Base-by-base conservation (phyloP, 805 yeast genomes). In the Yarrowia bubula region DNA sequence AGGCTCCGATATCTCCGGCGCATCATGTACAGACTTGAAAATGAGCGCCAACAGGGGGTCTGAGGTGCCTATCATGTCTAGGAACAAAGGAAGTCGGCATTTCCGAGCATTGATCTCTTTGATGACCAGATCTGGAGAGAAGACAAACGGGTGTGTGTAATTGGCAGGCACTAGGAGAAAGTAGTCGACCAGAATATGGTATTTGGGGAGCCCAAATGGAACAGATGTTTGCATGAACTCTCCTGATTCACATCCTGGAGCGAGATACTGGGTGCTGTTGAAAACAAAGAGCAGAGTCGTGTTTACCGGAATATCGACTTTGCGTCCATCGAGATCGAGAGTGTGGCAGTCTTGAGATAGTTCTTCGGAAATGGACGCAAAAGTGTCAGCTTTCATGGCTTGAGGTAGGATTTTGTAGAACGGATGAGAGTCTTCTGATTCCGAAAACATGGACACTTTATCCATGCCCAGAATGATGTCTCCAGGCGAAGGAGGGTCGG, bases 191-290 rank as follows among this genome's bases (percentile, higher is more conserved):
- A 69, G 50, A 39, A 58, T 64, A 32, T 68, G 68, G 47, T 64
- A 67, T 18, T 46, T 32, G 8, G 71, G 71, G 33, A 69, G 61
- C 9, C 66, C 68, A 42, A 68, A 69, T 3, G 71, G 71, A 8
- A 69, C 44, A 35, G 67, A 61, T 1, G 69, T 63, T 31, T 68
- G 68, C 28, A 68, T 60, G 53, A 67, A 65, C 41, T 68, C 17
- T 9, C 55, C 41, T 10, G 15, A 41, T 3, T 42, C 37, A 55
- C 63, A 31, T 35, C 58, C 58, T 7, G 42, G 8, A 28, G 58
- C 14, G 2, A 51, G 43, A 6, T 51, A 51, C 33, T 22, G 42
- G 14, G 64, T 60, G 38, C 66, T 48, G 48, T 68, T 69, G 64
- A 69, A 69, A 22, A 69, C 55, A 31, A 69, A 69, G 39, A 69